Base-by-base conservation (phyloP, 208 protist genomes). In the Borovskyia barvae region DNA sequence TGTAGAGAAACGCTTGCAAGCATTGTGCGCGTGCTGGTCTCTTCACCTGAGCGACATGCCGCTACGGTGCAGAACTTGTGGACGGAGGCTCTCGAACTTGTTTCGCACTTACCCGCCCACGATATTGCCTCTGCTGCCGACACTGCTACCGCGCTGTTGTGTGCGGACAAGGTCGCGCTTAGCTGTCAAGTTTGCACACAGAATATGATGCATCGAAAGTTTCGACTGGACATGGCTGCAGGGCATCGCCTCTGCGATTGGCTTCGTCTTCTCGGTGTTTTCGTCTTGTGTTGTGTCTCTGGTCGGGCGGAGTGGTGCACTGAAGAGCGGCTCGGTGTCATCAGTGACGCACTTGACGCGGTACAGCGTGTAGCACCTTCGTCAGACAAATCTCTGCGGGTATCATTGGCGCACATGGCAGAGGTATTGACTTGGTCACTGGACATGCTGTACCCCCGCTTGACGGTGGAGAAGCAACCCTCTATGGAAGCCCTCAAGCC, bases 351-450 rank as follows among this genome's bases (percentile, higher is more conserved):
- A 9, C 39, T 70, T 8, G 53, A 46, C 25, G 32, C 49, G 36
- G 63, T 55, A 7, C 56, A 43, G 54, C 19, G 17, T 33, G 20
- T 41, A 5, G 57, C 63, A 33, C 33, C 47, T 1, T n/a, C 17
- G 11, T 22, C 63, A 12, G 54, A 62, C 12, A 70, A 70, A 39
- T 50, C 63, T n/a, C 25, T 33, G 32, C 46, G 63, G 35, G 17
- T 33, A 20, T 35, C 36, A 11, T 33, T 54, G 5, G 63, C 63
- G 43, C 55, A 47, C 35, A 56, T 41, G 8, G 26, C 59, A 20
- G 65, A 63, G 48, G 12, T 64, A 22, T 9, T 72, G 28, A 50
- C 65, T 8, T 64, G 55, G 65, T 42, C 65, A 20, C 15, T 72
- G 20, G 65, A 72, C 35, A 59, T 40, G 47, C 19, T 57, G 11